phyloP scores from a whole-genome alignment of 1,284 basidiomycete species.

The Leccinum ponderosum region DNA sequence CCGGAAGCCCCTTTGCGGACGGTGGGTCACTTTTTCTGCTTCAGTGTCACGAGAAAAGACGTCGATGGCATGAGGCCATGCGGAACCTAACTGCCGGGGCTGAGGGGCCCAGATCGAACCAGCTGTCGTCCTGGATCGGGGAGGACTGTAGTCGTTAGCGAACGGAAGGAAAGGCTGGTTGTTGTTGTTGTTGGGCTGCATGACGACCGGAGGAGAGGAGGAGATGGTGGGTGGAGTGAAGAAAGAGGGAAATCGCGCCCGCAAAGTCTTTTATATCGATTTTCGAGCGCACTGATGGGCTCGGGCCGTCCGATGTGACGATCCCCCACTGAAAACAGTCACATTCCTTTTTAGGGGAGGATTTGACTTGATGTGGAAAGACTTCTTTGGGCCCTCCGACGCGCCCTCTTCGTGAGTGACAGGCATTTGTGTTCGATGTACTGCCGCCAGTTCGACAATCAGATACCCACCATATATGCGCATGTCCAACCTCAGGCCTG shows the following conservation, averaged over 20 bases:
- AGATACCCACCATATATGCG: slow-evolving; percentile 13
- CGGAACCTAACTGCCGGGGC: slow-evolving; percentile 60
- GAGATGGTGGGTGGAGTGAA: slow-evolving; percentile 26
- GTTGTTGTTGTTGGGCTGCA: slow-evolving; percentile 26
- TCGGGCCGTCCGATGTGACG: slow-evolving; percentile 31
- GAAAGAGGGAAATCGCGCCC: slow-evolving; percentile 30
- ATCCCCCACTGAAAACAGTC: slow-evolving; percentile 31
- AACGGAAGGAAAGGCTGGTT: slow-evolving; percentile 33
- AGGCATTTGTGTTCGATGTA: slow-evolving; percentile 24
- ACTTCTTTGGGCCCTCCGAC: slow-evolving; percentile 32
- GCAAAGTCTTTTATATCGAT: slow-evolving; percentile 34
- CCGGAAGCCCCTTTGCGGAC: slow-evolving; percentile 25
- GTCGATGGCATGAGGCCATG: slow-evolving; percentile 65
- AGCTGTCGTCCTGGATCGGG: slow-evolving; percentile 39
- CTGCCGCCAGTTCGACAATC: slow-evolving; percentile 25
- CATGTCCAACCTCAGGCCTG: neutral
- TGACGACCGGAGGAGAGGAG: slow-evolving; percentile 17
- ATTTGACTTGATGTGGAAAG: slow-evolving; percentile 30
- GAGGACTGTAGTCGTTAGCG: slow-evolving; percentile 29
- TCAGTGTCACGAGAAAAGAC: slow-evolving; percentile 54
- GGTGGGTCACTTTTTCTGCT: slow-evolving; percentile 37
- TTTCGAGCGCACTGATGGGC: slow-evolving; percentile 19
- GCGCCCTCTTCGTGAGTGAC: slow-evolving; percentile 24
- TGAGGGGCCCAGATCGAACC: slow-evolving; percentile 78
- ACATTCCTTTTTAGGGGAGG: slow-evolving; percentile 35